A percentile compares a stretch with the other conserved stretches of the same genome.
These are phyloP conservation scores for Magnusiomyces suaveolens DNA, from an alignment of 1,139 yeast genomes.

Conservation along the genomic window DNA sequence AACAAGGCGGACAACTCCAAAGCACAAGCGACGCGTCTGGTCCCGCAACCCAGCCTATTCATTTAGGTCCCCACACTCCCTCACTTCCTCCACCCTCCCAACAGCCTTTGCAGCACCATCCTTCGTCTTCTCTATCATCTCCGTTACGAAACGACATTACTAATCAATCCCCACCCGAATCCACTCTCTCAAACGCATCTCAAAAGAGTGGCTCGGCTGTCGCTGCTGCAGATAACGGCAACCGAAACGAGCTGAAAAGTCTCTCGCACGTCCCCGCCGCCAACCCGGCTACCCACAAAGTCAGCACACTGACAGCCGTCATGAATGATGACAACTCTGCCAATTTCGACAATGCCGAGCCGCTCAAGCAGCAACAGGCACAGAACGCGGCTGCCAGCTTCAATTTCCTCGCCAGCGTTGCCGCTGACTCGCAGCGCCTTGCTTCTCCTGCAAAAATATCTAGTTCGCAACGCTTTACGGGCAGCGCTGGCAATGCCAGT, in stretches of 20 bases:
- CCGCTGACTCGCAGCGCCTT: conserved; percentile 7
- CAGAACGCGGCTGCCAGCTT: conserved; percentile 6
- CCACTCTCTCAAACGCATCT: background rate
- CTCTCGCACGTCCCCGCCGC: background rate
- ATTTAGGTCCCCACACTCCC: background rate
- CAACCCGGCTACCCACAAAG: background rate
- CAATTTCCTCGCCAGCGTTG: conserved; percentile 10
- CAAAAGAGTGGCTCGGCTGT: background rate
- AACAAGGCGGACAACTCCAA: background rate
- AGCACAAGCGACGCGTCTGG: background rate
- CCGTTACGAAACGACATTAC: background rate
- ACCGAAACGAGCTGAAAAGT: background rate
- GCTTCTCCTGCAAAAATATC: background rate
- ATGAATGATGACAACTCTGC: background rate
- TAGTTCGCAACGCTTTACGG: background rate
- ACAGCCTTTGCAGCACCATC: background rate
- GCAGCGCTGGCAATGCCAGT: no score
- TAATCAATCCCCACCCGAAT: background rate
- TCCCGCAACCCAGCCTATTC: background rate
- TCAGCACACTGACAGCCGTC: background rate
- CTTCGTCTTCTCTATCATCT: background rate
- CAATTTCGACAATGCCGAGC: background rate
- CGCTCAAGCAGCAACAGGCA: background rate
- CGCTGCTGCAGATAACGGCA: background rate
- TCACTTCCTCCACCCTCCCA: background rate